phyloP scores from a whole-genome alignment of 768 basidiomycete genomes.

The Collybia mongolica region DNA sequence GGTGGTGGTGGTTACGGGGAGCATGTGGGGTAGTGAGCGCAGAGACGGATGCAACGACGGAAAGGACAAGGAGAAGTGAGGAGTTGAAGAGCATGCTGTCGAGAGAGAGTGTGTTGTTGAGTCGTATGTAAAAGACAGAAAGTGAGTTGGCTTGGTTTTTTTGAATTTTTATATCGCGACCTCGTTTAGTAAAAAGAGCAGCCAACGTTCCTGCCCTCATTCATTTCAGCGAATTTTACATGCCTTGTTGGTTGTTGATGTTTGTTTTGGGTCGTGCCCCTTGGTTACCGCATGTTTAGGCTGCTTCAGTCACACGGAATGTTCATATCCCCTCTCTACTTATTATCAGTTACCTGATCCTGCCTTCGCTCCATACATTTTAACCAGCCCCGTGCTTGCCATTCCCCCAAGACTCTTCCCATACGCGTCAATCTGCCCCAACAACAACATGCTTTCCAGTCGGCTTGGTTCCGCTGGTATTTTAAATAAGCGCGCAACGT shows the following conservation, averaged over 20 bases:
- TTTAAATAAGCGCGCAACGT: constrained; percentile 81
- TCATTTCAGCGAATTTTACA: too few species aligned
- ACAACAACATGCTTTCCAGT: constrained; percentile 79
- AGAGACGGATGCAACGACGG: constrained; percentile 33
- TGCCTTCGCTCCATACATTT: constrained; percentile 75
- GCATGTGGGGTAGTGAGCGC: constrained; percentile 42
- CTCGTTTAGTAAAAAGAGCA: too few species aligned
- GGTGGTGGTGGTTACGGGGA: constrained; percentile 34
- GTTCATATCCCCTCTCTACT: constrained; percentile 2
- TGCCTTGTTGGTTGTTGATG: constrained; percentile 9
- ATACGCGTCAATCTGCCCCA: constrained; percentile 87
- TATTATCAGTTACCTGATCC: constrained; percentile 18
- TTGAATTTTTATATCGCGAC: too few species aligned
- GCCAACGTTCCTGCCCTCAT: too few species aligned
- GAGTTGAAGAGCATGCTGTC: constrained; percentile 17
- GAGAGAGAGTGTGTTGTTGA: constrained; percentile 2
- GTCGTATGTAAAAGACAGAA: not conserved
- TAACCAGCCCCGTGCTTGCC: constrained; percentile 67
- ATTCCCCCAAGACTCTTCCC: constrained; percentile 73
- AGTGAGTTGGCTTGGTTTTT: not conserved
- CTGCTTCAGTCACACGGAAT: too few species aligned
- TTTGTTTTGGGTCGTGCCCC: constrained; percentile 6
- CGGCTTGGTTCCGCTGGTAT: constrained; percentile 87
- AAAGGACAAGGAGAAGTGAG: constrained; percentile 14
- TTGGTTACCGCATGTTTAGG: not conserved